phyloP scores from a whole-genome alignment of 2,329 filamentous ascomycete genomes.

The Penicillium brevicompactum region DNA sequence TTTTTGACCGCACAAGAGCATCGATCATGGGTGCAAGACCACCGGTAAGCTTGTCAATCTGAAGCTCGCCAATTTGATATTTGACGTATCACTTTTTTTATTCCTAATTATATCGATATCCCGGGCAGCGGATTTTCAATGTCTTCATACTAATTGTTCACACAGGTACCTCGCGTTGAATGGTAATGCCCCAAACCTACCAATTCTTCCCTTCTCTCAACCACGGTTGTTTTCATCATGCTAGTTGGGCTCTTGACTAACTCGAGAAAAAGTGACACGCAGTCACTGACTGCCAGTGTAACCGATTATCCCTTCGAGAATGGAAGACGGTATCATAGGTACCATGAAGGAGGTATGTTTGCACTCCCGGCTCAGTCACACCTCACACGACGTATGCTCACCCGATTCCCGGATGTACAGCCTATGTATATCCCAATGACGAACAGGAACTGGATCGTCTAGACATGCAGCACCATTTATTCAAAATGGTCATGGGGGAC shows the following conservation, averaged over 20 bases:
- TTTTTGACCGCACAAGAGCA: constrained; percentile 1
- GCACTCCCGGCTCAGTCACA: neutral
- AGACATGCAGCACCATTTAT: constrained; percentile 59
- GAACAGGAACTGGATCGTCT: constrained; percentile 58
- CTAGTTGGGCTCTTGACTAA: constrained; percentile 6
- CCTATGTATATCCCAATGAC: constrained; percentile 55
- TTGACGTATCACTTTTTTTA: neutral
- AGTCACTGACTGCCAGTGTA: constrained; percentile 46
- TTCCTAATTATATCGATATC: neutral
- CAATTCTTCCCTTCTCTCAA: neutral
- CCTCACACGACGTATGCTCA: constrained; percentile 15
- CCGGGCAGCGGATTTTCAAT: neutral
- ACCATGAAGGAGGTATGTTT: constrained; percentile 46
- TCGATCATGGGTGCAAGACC: constrained; percentile 20
- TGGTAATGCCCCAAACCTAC: constrained; percentile 1
- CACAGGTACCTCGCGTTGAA: constrained; percentile 1
- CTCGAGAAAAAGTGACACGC: constrained; percentile 37
- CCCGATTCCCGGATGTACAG: constrained; percentile 18
- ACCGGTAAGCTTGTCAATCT: constrained; percentile 14
- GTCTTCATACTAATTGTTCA: constrained; percentile 1
- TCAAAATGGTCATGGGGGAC: constrained; percentile 50
- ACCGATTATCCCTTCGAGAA: constrained; percentile 47
- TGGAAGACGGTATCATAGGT: constrained; percentile 48
- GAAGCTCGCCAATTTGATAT: neutral
- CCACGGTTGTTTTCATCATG: neutral